These are phyloP conservation scores for Emmonsia crescens DNA, from an alignment of 2,329 filamentous ascomycete species.

Conservation along the genomic window DNA sequence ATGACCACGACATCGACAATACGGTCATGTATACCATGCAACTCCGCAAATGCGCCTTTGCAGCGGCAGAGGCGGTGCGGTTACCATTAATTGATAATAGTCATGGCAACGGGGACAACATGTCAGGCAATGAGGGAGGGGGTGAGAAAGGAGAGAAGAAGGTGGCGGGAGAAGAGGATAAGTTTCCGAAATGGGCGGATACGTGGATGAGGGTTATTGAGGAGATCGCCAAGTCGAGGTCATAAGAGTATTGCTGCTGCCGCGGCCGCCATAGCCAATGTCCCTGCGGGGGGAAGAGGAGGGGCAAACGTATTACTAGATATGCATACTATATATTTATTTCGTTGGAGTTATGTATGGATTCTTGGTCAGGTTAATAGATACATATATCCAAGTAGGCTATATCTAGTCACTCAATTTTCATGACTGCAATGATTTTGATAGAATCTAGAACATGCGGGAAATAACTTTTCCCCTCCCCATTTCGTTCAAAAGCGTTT, in stretches of 20 bases:
- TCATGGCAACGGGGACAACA: constrained; percentile 42
- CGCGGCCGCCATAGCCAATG: no score
- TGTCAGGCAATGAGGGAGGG: constrained; percentile 40
- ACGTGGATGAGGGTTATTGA: constrained; percentile 42
- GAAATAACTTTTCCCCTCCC: no score
- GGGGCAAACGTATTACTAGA: no score
- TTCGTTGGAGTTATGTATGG: no score
- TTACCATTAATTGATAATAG: constrained; percentile 61
- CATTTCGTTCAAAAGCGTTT: no score
- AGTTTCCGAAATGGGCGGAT: constrained; percentile 66
- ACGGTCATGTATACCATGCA: constrained; percentile 23
- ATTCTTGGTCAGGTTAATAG: no score
- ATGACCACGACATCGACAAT: constrained; percentile 30
- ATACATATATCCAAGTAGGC: no score
- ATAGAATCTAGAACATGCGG: no score
- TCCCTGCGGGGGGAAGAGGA: not conserved
- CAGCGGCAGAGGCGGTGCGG: constrained; percentile 58
- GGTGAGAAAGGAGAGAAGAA: constrained; percentile 38
- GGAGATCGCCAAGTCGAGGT: constrained; percentile 28
- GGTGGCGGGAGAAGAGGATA: constrained; percentile 44
- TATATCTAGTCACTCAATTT: no score
- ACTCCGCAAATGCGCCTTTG: constrained; percentile 41
- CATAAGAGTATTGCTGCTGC: no score
- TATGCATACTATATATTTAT: no score
- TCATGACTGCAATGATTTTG: no score